Percentiles rank a stretch among this genome's conserved stretches.
Conservation (phyloP, 2,329 filamentous ascomycete genomes). For the Fusarium duplospermum region DNA sequence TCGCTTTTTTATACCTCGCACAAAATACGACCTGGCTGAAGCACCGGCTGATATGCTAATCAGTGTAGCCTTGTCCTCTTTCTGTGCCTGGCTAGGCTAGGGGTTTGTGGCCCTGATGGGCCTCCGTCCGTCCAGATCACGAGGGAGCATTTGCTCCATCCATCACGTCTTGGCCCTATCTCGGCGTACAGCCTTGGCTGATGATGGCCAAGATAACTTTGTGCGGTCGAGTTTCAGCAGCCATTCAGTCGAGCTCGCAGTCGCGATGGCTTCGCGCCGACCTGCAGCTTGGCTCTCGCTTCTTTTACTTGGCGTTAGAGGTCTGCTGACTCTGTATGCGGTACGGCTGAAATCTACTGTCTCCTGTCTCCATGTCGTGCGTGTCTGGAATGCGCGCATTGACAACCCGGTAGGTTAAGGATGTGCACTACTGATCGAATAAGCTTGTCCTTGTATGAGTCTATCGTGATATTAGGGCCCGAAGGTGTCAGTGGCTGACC, state of each 20-base stretch:
- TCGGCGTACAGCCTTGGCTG: not conserved
- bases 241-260: not conserved
- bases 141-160: not conserved
- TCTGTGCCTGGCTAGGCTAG: not conserved
- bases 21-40: constrained; percentile 7
- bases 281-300: not conserved
- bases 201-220: not conserved
- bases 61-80: not conserved
- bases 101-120: not conserved
- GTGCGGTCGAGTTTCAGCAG: not conserved
- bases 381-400: not conserved
- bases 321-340: not conserved
- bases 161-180: not conserved
- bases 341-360: not conserved
- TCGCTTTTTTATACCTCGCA: not conserved
- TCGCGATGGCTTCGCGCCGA: not conserved
- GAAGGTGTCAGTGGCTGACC: not conserved
- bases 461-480: not conserved
- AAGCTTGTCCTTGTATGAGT: not conserved
- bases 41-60: constrained; percentile 14
- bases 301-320: not conserved
- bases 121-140: not conserved
- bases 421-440: not conserved
- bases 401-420: not conserved
- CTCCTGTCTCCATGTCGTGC: not conserved